These are phyloP conservation scores for Lunasporangiospora selenospora DNA, from an alignment of 192 early-diverging fungal genomes.

Conservation along the genomic window DNA sequence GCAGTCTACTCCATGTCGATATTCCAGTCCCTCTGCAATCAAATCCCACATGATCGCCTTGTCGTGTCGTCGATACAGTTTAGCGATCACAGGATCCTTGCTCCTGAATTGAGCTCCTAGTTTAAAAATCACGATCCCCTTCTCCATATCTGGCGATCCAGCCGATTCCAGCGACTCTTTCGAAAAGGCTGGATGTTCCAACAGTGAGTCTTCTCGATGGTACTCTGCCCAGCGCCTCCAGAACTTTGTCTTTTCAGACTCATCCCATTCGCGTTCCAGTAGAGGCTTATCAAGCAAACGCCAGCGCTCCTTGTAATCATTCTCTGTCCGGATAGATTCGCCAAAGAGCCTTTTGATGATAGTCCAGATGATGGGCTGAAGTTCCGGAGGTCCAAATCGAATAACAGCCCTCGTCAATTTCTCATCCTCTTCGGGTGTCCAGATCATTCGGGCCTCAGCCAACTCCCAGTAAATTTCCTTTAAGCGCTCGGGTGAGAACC, in stretches of 20 bases:
- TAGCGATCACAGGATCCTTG: background rate
- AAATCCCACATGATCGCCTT: constrained; percentile 11
- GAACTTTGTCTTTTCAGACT: constrained; percentile 26
- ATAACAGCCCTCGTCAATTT: constrained; percentile 27
- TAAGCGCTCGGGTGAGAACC: constrained; percentile 13
- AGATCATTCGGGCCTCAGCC: constrained; percentile 18
- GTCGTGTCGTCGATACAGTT: background rate
- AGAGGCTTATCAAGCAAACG: constrained; percentile 25
- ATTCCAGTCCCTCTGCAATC: constrained; percentile 43
- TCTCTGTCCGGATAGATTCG: constrained; percentile 10
- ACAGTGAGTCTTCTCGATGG: constrained; percentile 6
- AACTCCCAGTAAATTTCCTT: constrained; percentile 26
- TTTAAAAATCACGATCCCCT: too few species aligned
- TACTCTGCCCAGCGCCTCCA: constrained; percentile 35
- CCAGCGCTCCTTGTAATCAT: constrained; percentile 32
- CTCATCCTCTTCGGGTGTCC: constrained; percentile 46
- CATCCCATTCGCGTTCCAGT: constrained; percentile 38
- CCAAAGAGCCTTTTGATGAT: constrained; percentile 37
- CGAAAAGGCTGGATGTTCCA: background rate
- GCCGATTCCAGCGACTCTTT: background rate
- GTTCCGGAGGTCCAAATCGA: constrained; percentile 36
- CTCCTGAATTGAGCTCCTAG: too few species aligned
- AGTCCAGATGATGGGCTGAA: constrained; percentile 27
- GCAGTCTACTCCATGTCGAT: constrained; percentile 35
- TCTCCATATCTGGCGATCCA: too few species aligned